Evolutionary conservation across 257 asterid genomes (phyloP).

Genomic region (Galeopsis tetrahit): DNA sequence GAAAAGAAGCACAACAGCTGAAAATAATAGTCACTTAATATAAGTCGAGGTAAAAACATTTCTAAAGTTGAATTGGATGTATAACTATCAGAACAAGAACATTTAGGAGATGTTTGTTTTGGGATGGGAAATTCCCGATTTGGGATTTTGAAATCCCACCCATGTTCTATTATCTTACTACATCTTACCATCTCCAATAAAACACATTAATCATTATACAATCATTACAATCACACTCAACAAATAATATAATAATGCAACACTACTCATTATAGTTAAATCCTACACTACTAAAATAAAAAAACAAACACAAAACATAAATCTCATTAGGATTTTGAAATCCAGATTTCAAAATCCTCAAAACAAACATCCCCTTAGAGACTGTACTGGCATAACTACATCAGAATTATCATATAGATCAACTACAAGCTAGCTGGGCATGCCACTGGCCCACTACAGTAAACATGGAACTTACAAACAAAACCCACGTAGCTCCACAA

Average conservation of each 20-base stretch:
- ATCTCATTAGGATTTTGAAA: too few relatives aligned
- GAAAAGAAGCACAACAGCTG: slow-evolving; percentile 12
- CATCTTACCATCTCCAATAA: too few relatives aligned
- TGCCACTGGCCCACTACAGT: background rate
- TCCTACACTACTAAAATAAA: too few relatives aligned
- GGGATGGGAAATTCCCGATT: too few relatives aligned
- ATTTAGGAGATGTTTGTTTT: background rate
- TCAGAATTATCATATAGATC: slow-evolving; percentile 2
- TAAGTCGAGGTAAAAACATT: background rate
- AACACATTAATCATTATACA: too few relatives aligned
- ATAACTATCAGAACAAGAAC: background rate
- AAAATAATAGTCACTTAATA: background rate
- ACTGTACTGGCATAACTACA: background rate
- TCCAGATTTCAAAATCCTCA: too few relatives aligned
- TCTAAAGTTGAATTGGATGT: background rate
- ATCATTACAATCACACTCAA: too few relatives aligned
- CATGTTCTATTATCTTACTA: too few relatives aligned
- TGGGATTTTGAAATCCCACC: too few relatives aligned
- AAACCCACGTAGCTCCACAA: background rate
- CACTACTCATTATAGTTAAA: too few relatives aligned
- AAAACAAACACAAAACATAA: too few relatives aligned
- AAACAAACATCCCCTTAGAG: background rate
- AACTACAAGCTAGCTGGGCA: background rate
- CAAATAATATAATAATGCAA: too few relatives aligned
- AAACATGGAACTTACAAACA: background rate